Evolutionary conservation across 2,329 filamentous ascomycete species (phyloP).

Genomic region (Pseudogymnoascus sp.): DNA sequence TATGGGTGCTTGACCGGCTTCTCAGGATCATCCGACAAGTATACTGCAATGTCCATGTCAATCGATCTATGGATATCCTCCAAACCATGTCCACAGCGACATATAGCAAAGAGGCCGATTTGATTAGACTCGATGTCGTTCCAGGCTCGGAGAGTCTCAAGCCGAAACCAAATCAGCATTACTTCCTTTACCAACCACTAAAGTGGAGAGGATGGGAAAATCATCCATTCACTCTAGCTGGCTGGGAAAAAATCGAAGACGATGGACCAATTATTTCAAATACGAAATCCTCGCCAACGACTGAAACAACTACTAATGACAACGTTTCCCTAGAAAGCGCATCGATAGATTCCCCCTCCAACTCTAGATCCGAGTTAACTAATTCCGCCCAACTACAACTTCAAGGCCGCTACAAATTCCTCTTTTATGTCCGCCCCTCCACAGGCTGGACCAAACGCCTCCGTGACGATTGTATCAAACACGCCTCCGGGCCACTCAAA

Average conservation of each 20-base stretch:
- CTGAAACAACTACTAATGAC: background rate
- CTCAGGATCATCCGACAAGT: constrained; percentile 37
- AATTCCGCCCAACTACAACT: background rate
- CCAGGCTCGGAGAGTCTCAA: constrained; percentile 28
- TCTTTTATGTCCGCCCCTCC: constrained; percentile 44
- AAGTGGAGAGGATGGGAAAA: constrained; percentile 41
- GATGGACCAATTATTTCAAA: background rate
- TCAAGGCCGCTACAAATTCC: constrained; percentile 30
- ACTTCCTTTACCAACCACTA: constrained; percentile 42
- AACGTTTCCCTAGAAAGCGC: background rate
- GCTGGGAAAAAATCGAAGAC: constrained; percentile 14
- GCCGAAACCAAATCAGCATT: constrained; percentile 41
- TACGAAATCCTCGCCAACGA: background rate
- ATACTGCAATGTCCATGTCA: constrained; percentile 37
- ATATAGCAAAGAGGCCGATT: constrained; percentile 37
- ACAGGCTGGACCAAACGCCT: constrained; percentile 44
- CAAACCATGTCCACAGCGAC: constrained; percentile 33
- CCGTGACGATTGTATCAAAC: constrained; percentile 29
- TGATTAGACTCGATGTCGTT: constrained; percentile 40
- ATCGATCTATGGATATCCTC: constrained; percentile 23
- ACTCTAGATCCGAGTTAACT: background rate
- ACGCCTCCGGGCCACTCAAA: constrained; percentile 21
- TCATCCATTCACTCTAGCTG: constrained; percentile 43
- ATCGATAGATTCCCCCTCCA: background rate
- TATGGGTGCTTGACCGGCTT: constrained; percentile 43